Evolutionary conservation across 2,329 filamentous ascomycete species (phyloP).

Genomic region (Colletotrichum sp.): DNA sequence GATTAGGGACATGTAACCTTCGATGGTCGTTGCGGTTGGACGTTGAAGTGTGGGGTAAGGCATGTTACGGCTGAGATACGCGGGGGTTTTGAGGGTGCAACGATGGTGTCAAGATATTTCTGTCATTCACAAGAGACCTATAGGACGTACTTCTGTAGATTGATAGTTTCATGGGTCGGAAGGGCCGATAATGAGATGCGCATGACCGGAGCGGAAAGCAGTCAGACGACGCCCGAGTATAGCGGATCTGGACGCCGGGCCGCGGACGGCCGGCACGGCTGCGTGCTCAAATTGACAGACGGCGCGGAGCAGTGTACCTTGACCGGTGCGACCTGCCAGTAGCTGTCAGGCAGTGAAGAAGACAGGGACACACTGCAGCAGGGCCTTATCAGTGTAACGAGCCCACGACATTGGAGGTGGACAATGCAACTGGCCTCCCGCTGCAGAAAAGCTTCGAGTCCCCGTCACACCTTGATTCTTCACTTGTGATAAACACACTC

Average conservation of each 20-base stretch:
- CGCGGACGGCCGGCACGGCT: neutral
- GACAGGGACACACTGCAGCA: neutral
- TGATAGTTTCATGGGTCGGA: rapidly evolving
- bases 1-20: neutral
- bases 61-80: neutral
- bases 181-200: neutral
- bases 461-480: neutral
- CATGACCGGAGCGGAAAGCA: neutral
- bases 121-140: too few species aligned
- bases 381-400: constrained; percentile 12
- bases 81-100: neutral
- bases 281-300: neutral
- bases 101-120: neutral
- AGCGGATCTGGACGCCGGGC: rapidly evolving
- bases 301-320: neutral
- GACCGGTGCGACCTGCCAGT: neutral
- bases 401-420: neutral
- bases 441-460: neutral
- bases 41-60: neutral
- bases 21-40: neutral
- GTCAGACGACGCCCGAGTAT: neutral
- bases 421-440: neutral
- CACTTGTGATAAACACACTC: neutral
- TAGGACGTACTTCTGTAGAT: too few species aligned
- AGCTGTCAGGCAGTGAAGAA: neutral